A percentile compares a stretch with the other conserved stretches of the same genome.
phyloP scores from a whole-genome alignment of 768 basidiomycete species.

The Clitopilus hobsonii region DNA sequence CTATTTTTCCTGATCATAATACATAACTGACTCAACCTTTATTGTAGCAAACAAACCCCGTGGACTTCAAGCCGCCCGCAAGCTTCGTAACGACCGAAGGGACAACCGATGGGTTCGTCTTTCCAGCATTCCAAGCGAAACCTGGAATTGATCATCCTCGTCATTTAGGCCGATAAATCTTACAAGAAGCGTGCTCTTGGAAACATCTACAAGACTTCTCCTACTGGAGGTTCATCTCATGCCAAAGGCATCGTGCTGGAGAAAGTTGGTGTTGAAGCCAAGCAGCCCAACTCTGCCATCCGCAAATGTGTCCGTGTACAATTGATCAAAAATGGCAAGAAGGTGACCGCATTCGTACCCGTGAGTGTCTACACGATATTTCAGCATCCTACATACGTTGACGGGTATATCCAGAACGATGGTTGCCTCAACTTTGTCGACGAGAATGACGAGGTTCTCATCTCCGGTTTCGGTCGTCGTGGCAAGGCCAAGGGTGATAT shows the following conservation, averaged over 20 bases:
- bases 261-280: conserved; percentile 99
- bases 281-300: conserved; percentile 99
- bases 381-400: not conserved
- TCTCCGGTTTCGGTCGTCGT: conserved; percentile 99
- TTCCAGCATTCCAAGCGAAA: not conserved
- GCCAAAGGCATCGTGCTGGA: conserved; percentile 99
- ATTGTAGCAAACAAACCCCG: conserved; percentile 92
- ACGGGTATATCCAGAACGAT: conserved; percentile 59
- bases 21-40: conserved; percentile 9
- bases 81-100: conserved; percentile 90
- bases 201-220: conserved; percentile 99
- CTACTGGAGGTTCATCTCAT: conserved; percentile 98
- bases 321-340: conserved; percentile 99
- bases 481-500: conserved; percentile 99
- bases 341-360: conserved; percentile 99
- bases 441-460: conserved; percentile 99
- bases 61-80: conserved; percentile 98
- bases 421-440: conserved; percentile 98
- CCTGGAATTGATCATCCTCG: conserved; percentile 7
- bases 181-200: conserved; percentile 99
- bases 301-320: conserved; percentile 99
- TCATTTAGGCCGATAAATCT: conserved; percentile 83
- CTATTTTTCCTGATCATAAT: conserved; percentile 8
- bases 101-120: conserved; percentile 93
- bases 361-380: conserved; percentile 43